Evolutionary conservation across 208 protist species (phyloP), one percentile per base, ranked within the genome.

Genomic region (Leishmania tarentolae): DNA sequence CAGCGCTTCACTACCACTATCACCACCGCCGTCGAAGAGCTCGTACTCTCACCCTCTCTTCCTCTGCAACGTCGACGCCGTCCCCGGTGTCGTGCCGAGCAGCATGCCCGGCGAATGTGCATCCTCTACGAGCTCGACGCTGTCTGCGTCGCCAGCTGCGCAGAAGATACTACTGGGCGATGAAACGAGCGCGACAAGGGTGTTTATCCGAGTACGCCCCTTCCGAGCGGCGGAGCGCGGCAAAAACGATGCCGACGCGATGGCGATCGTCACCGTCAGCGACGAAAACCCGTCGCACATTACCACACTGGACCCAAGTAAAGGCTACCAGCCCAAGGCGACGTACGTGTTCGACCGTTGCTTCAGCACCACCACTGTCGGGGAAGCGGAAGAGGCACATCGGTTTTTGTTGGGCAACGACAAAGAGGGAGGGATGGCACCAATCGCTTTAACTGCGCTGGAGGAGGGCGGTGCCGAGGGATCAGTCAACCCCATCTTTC

Each of bases 201-300:
- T 97, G 2, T 97, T 92, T 81, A 90, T 97, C 0, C 93, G 93
- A 42, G 88, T 97, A 37, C 87, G 93, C 3, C 93, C 93, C 21
- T 93, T 97, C 78, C 91, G 82, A 61, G 81, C 83, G 66, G 78
- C 80, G 31, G 90, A 94, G 79, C 85, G 81, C 8, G 37, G 40
- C 50, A 66, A 80, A 65, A 50, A 65, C 3, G 76, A 24, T 24
- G 70, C 42, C 35, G 79, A 80, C 42, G 31, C 63, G 0, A 44
- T 35, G 2, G 75, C 84, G 46, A 91, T 90, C 31, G 85, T 97
- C 5, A 81, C 81, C 4, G 85, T 97, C 76, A 90, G 93, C 76
- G 82, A 76, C 3, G 70, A 90, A 9, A 92, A 95, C 42, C 89
- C 90, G 4, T 92, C 83, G 47, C 76, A 89, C 57, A 94, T 97